Evolutionary conservation across 2,329 filamentous ascomycete species (phyloP), one percentile per base, ranked within the genome.

Genomic region (Pseudogymnoascus sp.): DNA sequence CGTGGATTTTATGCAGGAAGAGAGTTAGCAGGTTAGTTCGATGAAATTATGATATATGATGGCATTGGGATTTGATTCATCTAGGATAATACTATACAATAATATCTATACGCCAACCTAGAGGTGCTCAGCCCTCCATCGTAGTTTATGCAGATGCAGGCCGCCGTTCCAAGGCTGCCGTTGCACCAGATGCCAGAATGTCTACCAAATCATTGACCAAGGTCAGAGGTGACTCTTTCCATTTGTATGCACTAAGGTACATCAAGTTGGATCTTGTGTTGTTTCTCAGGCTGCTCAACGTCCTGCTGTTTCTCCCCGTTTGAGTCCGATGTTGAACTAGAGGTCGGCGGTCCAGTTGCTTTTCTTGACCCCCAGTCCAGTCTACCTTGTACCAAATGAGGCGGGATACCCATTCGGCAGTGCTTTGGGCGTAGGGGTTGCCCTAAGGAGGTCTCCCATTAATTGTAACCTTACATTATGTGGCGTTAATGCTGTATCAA

Each of bases 1-100:
- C 68, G 81, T 96, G 77, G 89, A 88, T 73, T 96, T 96, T 79
- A 95, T 96, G 74, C 89, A 93, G 75, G 90, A 90, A 67, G 85
- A 85, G 66, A 64, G 64, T 41, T 69, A 63, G 25, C 25, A 28
- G 60, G 33, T 40, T 18, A 14, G 33, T 40, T 18, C 14, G 31
- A 60, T 16, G 25, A 5, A 41, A 14, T 61, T 33, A 55, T 55
- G 49, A 33, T 28, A 33, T 55, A 55, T 55, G 49, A 55, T 55
- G 45, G 28, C 28, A 18, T 18, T 55, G 25, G 49, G 28, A 55
- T 55, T 31, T 33, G n/a, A 7, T 55, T 55, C n/a, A 21, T 55
- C 9, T 21, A 33, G n/a, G 49, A 21, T 55, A 55, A 55, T 55
- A 33, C n/a, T 31, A 28, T 23, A 31, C 41, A 11, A 23, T 45